A percentile compares a stretch with the other conserved stretches of the same genome.
phyloP scores from a whole-genome alignment of 2,329 filamentous ascomycete species.

The Botrytis elliptica region DNA sequence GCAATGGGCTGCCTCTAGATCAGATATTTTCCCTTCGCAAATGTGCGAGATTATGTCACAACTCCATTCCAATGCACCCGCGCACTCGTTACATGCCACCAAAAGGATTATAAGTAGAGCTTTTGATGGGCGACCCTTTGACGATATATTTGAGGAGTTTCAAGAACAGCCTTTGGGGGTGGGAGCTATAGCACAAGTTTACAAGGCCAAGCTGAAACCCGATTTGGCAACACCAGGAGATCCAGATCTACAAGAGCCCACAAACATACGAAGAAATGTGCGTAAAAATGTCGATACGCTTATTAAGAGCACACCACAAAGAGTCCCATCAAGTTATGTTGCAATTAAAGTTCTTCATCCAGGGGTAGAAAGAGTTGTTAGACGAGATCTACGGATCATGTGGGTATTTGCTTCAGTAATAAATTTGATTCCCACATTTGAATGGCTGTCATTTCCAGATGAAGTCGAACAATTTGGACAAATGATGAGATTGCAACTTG shows the following conservation, averaged over 20 bases:
- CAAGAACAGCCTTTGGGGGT: slow-evolving; percentile 86
- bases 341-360: slow-evolving; percentile 96
- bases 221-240: slow-evolving; percentile 67
- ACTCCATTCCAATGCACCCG: slow-evolving; percentile 89
- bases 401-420: slow-evolving; percentile 80
- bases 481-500: slow-evolving; percentile 98
- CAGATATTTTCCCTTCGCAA: slow-evolving; percentile 92
- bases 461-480: slow-evolving; percentile 92
- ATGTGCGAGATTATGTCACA: slow-evolving; percentile 93
- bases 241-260: slow-evolving; percentile 52
- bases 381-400: slow-evolving; percentile 94
- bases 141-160: slow-evolving; percentile 96
- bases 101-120: slow-evolving; percentile 76
- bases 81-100: slow-evolving; percentile 79
- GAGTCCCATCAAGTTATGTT: slow-evolving; percentile 87
- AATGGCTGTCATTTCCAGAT: slow-evolving; percentile 94
- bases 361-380: slow-evolving; percentile 81
- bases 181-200: slow-evolving; percentile 95
- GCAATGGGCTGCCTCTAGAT: slow-evolving; percentile 95
- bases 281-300: slow-evolving; percentile 80
- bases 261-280: slow-evolving; percentile 66
- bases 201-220: slow-evolving; percentile 87
- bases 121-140: slow-evolving; percentile 76
- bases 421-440: slow-evolving; percentile 87
- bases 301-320: slow-evolving; percentile 79